phyloP scores from a whole-genome alignment of 176 grass and related monocot species.

The maize (Zea mays) region Zm-B73-REFERENCE-NAM-5.0 NC_050096.1:176945001-176945500 shows the following conservation, averaged over 20 bases:
- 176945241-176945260: not conserved
- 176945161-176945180: not conserved
- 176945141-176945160: constrained; percentile 72
- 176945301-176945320: constrained; percentile 87
- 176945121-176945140: constrained; percentile 85
- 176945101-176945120: constrained; percentile 48
- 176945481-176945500: constrained; percentile 26
- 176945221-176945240: not conserved
- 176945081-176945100: constrained; percentile 41
- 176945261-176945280: constrained; percentile 87
- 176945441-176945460: constrained; percentile 94
- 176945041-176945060: not conserved
- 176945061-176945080: constrained; percentile 56
- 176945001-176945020: not conserved
- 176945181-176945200: not conserved
- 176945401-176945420: constrained; percentile 44
- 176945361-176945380: no score
- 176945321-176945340: constrained; percentile 69
- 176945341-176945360: not conserved
- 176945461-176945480: constrained; percentile 76
- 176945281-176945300: constrained; percentile 96
- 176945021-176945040: not conserved
- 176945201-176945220: no score
- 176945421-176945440: constrained; percentile 89
- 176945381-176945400: not conserved